Base-by-base conservation (phyloP, 2,329 filamentous ascomycete species). In the Pseudodiploospora longispora region DNA sequence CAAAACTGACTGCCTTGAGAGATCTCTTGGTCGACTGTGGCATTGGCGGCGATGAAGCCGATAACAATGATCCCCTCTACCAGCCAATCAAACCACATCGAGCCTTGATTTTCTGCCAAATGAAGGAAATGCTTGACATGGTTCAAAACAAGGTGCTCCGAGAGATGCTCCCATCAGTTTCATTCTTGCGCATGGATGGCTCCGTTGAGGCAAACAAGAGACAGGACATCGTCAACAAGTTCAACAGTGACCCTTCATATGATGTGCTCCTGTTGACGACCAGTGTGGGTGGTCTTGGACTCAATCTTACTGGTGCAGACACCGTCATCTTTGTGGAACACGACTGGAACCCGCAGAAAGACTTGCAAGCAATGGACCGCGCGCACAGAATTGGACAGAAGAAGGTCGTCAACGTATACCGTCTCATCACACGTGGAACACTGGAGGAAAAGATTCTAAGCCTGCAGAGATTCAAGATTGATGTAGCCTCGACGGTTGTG, bases 121-220 rank as follows among this genome's bases (percentile, higher is more conserved):
- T 98, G 88, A 98, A 98, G 68, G 93, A 98, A 64, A 98, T 98
- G 94, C 76, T 98, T 27, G 93, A 98, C 64, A 97, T 98, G 80
- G 94, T 98, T 3, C 90, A 97, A 61, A 88, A 85, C 56, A 90
- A 91, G 46, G 93, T 98, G 1, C 70, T 98, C 34, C 88, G 87
- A 63, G 85, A 85, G 58, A 76, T 97, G 67, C 76, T 98, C n/a
- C 93, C 93, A 1, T 86, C 84, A 0, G 90, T 96, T 5, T 93
- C 94, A 33, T 96, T 85, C 60, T 78, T 97, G 46, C 86, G 94
- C n/a, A 79, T 98, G 31, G 94, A 98, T 56, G 93, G 93, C 30
- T 82, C 82, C 6, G 89, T 98, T 9, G 93, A 96, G 65, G 87
- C 93, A 28, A 90, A 85, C 50, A 90, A 89, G 64, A 84, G 93